A percentile compares a stretch with the other conserved stretches of the same genome.
Evolutionary conservation across 1,284 basidiomycete genomes (phyloP).

Genomic region (Melampsora americana): DNA sequence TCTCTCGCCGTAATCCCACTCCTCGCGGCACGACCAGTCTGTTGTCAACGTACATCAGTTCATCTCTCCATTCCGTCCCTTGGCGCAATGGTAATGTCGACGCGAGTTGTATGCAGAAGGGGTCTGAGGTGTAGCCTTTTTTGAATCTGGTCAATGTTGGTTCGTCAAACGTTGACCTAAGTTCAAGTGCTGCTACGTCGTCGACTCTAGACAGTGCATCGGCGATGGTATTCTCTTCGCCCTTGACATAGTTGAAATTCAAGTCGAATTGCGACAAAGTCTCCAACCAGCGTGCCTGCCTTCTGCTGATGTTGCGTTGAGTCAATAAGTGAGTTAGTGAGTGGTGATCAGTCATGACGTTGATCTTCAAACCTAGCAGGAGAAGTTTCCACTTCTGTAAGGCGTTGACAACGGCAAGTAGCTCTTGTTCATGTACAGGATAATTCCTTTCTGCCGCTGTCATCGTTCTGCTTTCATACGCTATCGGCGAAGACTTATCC

Average conservation of each 20-base stretch:
- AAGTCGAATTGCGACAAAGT: neutral
- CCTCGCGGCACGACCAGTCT: neutral
- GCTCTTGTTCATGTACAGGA: neutral
- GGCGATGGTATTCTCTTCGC: neutral
- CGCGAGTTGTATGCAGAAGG: neutral
- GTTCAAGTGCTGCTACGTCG: conserved; percentile 56
- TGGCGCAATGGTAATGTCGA: neutral
- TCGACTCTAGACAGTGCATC: neutral
- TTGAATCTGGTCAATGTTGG: conserved; percentile 54
- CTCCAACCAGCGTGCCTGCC: neutral
- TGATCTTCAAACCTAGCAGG: too few species aligned
- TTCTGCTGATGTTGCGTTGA: neutral
- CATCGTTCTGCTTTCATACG: neutral
- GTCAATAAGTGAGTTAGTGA: too few species aligned
- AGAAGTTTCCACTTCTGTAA: neutral
- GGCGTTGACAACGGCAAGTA: neutral
- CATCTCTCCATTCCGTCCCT: neutral
- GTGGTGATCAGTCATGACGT: too few species aligned
- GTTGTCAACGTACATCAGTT: neutral
- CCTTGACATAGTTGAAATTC: neutral
- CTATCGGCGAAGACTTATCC: neutral
- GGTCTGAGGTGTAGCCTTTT: neutral
- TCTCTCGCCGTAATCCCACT: neutral
- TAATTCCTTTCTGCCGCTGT: neutral
- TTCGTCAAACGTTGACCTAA: conserved; percentile 41